Base-by-base conservation (phyloP, 2,329 filamentous ascomycete genomes). In the Ophiostoma tasmaniense region DNA sequence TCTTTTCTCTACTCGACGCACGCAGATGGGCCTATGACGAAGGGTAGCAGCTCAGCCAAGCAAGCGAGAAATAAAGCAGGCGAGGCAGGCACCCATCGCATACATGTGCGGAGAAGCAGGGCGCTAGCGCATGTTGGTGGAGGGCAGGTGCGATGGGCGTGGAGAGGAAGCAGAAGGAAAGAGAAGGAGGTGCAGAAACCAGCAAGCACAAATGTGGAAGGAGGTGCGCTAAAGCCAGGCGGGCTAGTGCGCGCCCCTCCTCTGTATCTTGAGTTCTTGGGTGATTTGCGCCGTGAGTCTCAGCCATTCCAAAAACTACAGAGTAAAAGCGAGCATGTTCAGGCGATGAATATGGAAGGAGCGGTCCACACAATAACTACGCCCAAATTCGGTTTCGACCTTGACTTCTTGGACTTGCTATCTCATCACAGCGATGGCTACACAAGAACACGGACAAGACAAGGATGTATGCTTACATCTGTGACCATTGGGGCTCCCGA, bases 201-300 rank as follows among this genome's bases (percentile, higher is more conserved):
- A 20, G n/a, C 11, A 14, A 14, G 37, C 37, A 39, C 37, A 39
- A 37, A 39, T 39, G 37, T 39, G 37, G 37, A 39, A 39, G 37
- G 50, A 55, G n/a, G 50, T 55, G 50, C 50, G 50, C 50, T 55
- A 55, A 55, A 35, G 25, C 25, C 13, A 35, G 22, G 52, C 30
- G 20, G 42, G 52, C 37, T 69, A 69, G 68, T 33, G 68, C 30
- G 6, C 50, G 35, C 65, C 65, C 68, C 68, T 65, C 67, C 25
- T 64, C 33, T 37, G 37, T 37, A 14, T 28, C 28, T 59, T 59
- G 22, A 72, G 81, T 39, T 37, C 20, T 59, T 59, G 22, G 72
- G 81, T 28, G 69, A 62, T n/a, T 62, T n/a, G 28, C 28, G 30
- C 59, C 20, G 28, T 61, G 28, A n/a, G n/a, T 62, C 76, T 30